A percentile compares a stretch with the other conserved stretches of the same genome.
Conservation (phyloP, 228 moss, liverwort and hornwort species). For the Sphagnum magellanicum region DNA sequence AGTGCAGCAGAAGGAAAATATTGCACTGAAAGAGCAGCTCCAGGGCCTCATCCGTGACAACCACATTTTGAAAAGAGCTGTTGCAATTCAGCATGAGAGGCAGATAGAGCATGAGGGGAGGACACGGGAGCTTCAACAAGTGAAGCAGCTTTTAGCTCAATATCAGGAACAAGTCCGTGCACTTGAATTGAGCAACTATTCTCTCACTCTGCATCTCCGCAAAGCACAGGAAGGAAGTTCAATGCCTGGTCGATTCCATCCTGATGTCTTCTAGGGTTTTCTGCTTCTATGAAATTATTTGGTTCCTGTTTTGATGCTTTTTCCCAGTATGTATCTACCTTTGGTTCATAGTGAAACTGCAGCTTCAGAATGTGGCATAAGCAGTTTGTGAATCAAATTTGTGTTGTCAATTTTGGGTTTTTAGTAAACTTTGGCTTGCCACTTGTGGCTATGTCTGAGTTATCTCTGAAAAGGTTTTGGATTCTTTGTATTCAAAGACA, state of each 20-base stretch:
- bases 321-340: too few relatives aligned
- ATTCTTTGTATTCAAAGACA: too few relatives aligned
- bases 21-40: conserved; percentile 67
- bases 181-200: conserved; percentile 81
- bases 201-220: conserved; percentile 76
- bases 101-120: conserved; percentile 83
- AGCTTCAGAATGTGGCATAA: too few relatives aligned
- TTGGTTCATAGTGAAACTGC: too few relatives aligned
- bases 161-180: conserved; percentile 86
- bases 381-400: too few relatives aligned
- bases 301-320: too few relatives aligned
- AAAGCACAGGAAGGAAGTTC: conserved; percentile 96
- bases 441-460: too few relatives aligned
- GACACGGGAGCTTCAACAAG: conserved; percentile 65
- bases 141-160: conserved; percentile 68
- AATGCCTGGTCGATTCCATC: conserved; percentile 92
- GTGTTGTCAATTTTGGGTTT: too few relatives aligned
- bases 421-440: too few relatives aligned
- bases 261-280: conserved; percentile 57
- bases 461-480: too few relatives aligned
- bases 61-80: conserved; percentile 89
- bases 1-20: conserved; percentile 66
- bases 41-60: conserved; percentile 77
- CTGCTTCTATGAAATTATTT: not conserved
- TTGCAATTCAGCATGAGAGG: conserved; percentile 84